These are phyloP conservation scores for Colletotrichum costaricense DNA, from an alignment of 2,329 filamentous ascomycete genomes.

Conservation along the genomic window DNA sequence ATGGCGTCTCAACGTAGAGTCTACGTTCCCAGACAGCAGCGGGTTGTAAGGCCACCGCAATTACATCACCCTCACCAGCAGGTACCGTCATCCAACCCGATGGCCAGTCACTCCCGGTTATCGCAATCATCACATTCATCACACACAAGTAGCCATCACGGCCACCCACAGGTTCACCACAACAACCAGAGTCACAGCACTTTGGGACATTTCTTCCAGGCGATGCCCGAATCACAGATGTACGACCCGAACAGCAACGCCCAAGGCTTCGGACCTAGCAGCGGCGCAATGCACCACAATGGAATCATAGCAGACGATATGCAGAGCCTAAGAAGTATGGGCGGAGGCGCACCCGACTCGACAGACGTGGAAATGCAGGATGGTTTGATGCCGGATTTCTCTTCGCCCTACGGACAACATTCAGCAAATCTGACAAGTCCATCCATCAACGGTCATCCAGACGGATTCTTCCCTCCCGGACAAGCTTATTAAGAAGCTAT, in stretches of 20 bases:
- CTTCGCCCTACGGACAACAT: constrained; percentile 32
- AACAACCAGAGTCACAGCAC: constrained; percentile 22
- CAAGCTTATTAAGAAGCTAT: constrained; percentile 22
- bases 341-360: constrained; percentile 43
- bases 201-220: constrained; percentile 35
- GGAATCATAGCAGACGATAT: constrained; percentile 52
- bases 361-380: constrained; percentile 50
- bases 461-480: constrained; percentile 27
- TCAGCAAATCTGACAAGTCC: constrained; percentile 22
- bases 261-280: constrained; percentile 21
- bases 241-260: constrained; percentile 31
- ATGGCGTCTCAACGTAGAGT: constrained; percentile 49
- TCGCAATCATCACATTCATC: constrained; percentile 29
- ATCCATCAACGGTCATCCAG: constrained; percentile 12
- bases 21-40: constrained; percentile 40
- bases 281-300: constrained; percentile 35
- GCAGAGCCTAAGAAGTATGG: constrained; percentile 47
- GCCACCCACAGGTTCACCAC: constrained; percentile 13
- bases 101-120: constrained; percentile 32
- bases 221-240: constrained; percentile 31
- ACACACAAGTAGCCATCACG: constrained; percentile 23
- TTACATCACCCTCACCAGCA: constrained; percentile 32
- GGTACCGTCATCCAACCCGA: constrained; percentile 31
- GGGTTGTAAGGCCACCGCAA: constrained; percentile 30
- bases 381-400: constrained; percentile 43